Evolutionary conservation across 2,329 filamentous ascomycete genomes (phyloP).

Genomic region (Bertia moriformis): DNA sequence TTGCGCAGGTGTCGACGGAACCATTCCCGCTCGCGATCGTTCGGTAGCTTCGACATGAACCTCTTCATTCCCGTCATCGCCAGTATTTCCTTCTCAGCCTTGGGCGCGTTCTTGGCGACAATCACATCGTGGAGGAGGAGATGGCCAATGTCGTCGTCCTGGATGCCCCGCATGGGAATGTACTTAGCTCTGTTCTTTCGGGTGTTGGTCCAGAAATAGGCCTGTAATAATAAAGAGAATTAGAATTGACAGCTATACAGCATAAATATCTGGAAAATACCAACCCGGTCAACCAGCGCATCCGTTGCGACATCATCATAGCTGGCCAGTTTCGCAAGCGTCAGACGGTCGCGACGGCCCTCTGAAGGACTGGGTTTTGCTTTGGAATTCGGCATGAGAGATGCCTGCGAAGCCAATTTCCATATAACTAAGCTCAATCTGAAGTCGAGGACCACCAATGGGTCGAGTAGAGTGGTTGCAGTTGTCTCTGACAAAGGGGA

Average conservation of each 20-base stretch:
- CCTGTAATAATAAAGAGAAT: conserved; percentile 26
- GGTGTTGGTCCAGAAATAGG: conserved; percentile 62
- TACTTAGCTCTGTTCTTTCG: conserved; percentile 59
- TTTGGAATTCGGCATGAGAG: neutral
- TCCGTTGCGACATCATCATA: conserved; percentile 65
- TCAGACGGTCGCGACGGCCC: conserved; percentile 34
- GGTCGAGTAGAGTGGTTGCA: too few relatives aligned
- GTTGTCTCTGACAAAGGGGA: neutral
- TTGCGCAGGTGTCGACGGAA: conserved; percentile 53
- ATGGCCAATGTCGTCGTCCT: conserved; percentile 17
- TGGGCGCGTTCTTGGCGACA: conserved; percentile 40
- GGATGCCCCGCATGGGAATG: conserved; percentile 46
- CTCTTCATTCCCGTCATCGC: conserved; percentile 41
- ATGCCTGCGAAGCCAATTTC: neutral
- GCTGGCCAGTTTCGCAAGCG: conserved; percentile 51
- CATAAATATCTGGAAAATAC: neutral
- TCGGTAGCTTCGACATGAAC: conserved; percentile 35
- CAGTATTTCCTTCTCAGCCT: conserved; percentile 43
- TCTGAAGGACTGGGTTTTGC: neutral
- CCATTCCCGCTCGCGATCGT: conserved; percentile 51
- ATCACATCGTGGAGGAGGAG: conserved; percentile 30
- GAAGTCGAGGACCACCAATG: too few relatives aligned
- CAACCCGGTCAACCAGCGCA: conserved; percentile 57
- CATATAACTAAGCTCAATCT: neutral
- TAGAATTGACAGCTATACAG: conserved; percentile 3